Evolutionary conservation across 257 asterid genomes (phyloP).

Genomic region (Solanum chilense): DNA sequence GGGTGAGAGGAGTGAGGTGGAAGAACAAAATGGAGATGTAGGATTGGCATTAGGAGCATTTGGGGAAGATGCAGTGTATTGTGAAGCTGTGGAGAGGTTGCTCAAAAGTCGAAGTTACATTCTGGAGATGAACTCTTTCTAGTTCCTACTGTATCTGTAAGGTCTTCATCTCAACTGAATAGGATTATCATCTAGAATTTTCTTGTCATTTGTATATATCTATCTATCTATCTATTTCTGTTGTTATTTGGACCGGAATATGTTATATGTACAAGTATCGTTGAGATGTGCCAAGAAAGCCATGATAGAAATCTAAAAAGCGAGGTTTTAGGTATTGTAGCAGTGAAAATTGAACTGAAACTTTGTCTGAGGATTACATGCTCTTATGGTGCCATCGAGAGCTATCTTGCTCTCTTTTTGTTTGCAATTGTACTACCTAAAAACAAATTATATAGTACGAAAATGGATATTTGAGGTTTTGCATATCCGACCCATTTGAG

Average conservation of each 20-base stretch:
- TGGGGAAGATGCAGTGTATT: constrained; percentile 23
- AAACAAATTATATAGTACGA: too few species aligned
- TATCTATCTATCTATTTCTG: not conserved
- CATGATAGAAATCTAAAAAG: too few species aligned
- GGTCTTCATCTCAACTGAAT: not conserved
- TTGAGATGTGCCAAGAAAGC: not conserved
- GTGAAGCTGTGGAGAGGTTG: constrained; percentile 39
- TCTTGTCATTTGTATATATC: not conserved
- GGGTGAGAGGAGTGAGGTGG: constrained; percentile 19
- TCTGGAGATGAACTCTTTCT: constrained; percentile 67
- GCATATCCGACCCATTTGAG: not conserved
- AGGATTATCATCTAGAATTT: not conserved
- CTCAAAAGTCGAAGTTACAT: constrained; percentile 41
- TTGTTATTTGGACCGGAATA: not conserved
- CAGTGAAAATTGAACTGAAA: too few species aligned
- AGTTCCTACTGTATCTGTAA: not conserved
- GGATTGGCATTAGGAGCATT: constrained; percentile 39
- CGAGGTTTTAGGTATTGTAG: too few species aligned
- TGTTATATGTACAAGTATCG: not conserved
- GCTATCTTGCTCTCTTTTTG: too few species aligned
- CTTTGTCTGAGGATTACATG: too few species aligned
- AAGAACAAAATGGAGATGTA: constrained; percentile 30
- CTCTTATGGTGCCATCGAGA: too few species aligned
- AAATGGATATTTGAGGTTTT: not conserved
- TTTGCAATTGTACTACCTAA: too few species aligned